Evolutionary conservation across 768 basidiomycete genomes (phyloP).

Genomic region (Fistulinella prunicolor): DNA sequence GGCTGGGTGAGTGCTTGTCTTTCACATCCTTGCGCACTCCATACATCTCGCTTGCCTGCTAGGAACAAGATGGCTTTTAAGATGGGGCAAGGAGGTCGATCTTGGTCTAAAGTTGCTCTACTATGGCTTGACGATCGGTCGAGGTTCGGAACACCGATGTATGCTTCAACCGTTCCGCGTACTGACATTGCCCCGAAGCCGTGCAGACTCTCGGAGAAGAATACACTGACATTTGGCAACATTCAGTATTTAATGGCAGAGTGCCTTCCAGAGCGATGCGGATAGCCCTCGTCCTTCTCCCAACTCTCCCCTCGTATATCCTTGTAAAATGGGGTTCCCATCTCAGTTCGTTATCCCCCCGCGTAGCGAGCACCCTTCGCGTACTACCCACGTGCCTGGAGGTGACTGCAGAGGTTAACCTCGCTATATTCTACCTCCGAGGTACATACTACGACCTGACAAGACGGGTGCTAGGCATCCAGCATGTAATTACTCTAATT

Average conservation of each 20-base stretch:
- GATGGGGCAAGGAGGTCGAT: conserved; percentile 82
- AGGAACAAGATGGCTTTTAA: conserved; percentile 79
- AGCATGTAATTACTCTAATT: conserved; percentile 49
- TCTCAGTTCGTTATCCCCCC: conserved; percentile 33
- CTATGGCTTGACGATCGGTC: conserved; percentile 70
- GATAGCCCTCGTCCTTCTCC: conserved; percentile 58
- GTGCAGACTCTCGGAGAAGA: conserved; percentile 88
- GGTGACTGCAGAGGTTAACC: conserved; percentile 63
- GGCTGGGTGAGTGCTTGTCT: conserved; percentile 56
- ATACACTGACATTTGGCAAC: conserved; percentile 83
- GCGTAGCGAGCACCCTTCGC: conserved; percentile 30
- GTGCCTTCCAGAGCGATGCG: conserved; percentile 47
- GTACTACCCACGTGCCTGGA: conserved; percentile 52
- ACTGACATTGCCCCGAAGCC: conserved; percentile 40
- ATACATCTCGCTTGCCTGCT: conserved; percentile 9
- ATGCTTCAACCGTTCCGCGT: neutral
- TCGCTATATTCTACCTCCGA: conserved; percentile 75
- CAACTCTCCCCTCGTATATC: conserved; percentile 62
- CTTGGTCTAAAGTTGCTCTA: conserved; percentile 65
- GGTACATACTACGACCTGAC: conserved; percentile 77
- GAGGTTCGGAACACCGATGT: conserved; percentile 46
- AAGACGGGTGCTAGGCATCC: conserved; percentile 64
- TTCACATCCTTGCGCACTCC: neutral
- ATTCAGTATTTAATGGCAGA: conserved; percentile 41
- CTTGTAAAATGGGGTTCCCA: conserved; percentile 48